phyloP scores from a whole-genome alignment of 768 basidiomycete species.

The Leucocoprinus birnbaumii region DNA sequence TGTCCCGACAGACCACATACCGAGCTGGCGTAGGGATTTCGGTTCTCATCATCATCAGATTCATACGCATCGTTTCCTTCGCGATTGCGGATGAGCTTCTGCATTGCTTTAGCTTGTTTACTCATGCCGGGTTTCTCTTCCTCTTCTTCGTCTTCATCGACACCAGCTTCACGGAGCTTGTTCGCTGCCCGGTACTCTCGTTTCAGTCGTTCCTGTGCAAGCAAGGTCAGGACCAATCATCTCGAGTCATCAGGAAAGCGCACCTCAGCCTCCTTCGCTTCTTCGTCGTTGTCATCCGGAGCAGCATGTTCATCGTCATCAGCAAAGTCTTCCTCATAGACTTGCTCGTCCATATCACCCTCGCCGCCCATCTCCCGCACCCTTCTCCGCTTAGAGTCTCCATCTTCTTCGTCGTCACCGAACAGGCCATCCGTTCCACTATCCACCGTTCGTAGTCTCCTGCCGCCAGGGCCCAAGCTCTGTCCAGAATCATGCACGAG shows the following conservation, averaged over 20 bases:
- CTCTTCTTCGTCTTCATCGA: slow-evolving; percentile 79
- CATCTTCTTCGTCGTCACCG: slow-evolving; percentile 66
- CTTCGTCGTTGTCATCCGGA: slow-evolving; percentile 77
- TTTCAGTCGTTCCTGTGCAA: slow-evolving; percentile 72
- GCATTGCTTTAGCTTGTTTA: slow-evolving; percentile 75
- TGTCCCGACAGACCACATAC: slow-evolving; percentile 36
- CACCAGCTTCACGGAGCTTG: slow-evolving; percentile 63
- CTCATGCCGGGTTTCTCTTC: slow-evolving; percentile 57
- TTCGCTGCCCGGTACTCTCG: slow-evolving; percentile 79
- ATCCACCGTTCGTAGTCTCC: slow-evolving; percentile 65
- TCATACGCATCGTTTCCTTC: slow-evolving; percentile 85
- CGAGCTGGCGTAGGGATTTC: slow-evolving; percentile 78
- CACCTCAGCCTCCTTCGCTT: slow-evolving; percentile 81
- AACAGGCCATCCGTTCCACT: slow-evolving; percentile 59
- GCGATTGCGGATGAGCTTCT: slow-evolving; percentile 80
- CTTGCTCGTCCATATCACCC: slow-evolving; percentile 79
- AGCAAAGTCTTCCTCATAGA: slow-evolving; percentile 81
- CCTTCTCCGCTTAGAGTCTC: slow-evolving; percentile 37
- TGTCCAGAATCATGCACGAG: slow-evolving; percentile 47
- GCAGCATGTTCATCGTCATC: slow-evolving; percentile 84
- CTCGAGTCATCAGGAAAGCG: slow-evolving; percentile 16
- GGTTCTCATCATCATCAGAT: slow-evolving; percentile 75
- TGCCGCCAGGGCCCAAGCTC: slow-evolving; percentile 69
- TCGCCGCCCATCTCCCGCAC: slow-evolving; percentile 69
- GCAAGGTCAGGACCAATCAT: slow-evolving; percentile 11